Evolutionary conservation across 73 alveolate species (phyloP), one percentile per base, ranked within the genome.

Genomic region (Paramecium pentaurelia): DNA sequence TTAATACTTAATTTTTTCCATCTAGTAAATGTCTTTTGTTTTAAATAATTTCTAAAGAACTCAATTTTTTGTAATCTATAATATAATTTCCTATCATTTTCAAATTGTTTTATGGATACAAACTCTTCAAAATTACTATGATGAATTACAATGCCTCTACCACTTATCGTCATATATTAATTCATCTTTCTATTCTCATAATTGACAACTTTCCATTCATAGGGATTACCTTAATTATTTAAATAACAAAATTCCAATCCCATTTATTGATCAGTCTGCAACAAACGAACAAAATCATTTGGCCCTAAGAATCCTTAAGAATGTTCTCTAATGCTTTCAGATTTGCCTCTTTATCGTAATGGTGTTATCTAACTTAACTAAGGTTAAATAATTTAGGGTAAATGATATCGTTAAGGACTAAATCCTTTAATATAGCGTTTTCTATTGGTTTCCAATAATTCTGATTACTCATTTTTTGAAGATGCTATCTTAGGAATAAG

Each of bases 211-310:
- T 28, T 64, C 84, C 84, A 64, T 32, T 64, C 84, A 27, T 64
- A 64, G 28, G 84, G 84, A 64, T 64, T 64, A n/a, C 84, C 84
- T 6, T 32, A 64, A 64, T 64, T 64, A 34, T 64, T 64, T 34
- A 64, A 64, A 64, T 64, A 64, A n/a, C 84, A 64, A 64, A 64
- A 64, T 64, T 64, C 84, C 30, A 28, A 64, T 64, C 84, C 51
- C 30, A 28, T 28, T 64, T 64, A 28, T 32, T 64, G 84, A 64
- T 64, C 84, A 34, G 51, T 6, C 3, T 64, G 9, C 2, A 64
- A 28, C 28, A 64, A 64, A 16, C 84, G 84, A 34, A 32, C 47
- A 14, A 64, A 64, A 34, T 64, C 84, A 32, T 28, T 30, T 64
- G 84, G 84, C 27, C 84, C 47, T 10, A 64, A 64, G 84, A 64